Evolutionary conservation across 2,329 filamentous ascomycete species (phyloP), one percentile per base, ranked within the genome.

Genomic region (Ceratocystis colombiana): DNA sequence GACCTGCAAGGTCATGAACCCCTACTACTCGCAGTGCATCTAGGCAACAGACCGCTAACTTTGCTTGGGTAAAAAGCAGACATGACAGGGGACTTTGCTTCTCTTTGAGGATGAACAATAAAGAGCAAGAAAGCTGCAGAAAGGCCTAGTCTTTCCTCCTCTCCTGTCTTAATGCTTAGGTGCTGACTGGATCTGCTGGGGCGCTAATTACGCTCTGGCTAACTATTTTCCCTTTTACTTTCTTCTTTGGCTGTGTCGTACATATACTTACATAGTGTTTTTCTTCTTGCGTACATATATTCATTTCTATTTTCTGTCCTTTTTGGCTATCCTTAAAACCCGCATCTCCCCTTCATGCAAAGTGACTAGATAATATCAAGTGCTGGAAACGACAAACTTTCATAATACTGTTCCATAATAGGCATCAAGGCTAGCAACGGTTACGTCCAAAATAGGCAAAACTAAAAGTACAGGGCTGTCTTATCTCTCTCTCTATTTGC

Each of bases 391-490:
- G 37, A 15, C 37, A 41, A 41, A 15, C 10, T 15, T 41, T 28
- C 22, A 53, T 53, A 12, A 25, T 20, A 6, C 30, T 30, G n/a
- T 48, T 53, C 12, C 45, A 64, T 33, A 37, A 59, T 8, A 37
- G n/a, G 20, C 17, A 59, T n/a, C 55, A 59, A 59, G 55, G 30
- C 12, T 25, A 6, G 33, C 20, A 28, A 30, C 55, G 20, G 48
- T 30, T 37, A 3, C 15, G 55, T 30, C 30, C 15, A 59, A n/a
- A 59, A n/a, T 28, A 28, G 28, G 28, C 5, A 37, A 59, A 59
- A 20, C 28, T 59, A 59, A 59, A 59, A 59, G 55, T 59, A 59
- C 55, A 59, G 8, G 55, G 55, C 30, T 59, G 15, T n/a, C 30
- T 20, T 30, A 2, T 55, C 50, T 55, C 25, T 22, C 2, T 53